Conservation (phyloP, 305 asterid genomes). For the Fraxinus ornus region DNA sequence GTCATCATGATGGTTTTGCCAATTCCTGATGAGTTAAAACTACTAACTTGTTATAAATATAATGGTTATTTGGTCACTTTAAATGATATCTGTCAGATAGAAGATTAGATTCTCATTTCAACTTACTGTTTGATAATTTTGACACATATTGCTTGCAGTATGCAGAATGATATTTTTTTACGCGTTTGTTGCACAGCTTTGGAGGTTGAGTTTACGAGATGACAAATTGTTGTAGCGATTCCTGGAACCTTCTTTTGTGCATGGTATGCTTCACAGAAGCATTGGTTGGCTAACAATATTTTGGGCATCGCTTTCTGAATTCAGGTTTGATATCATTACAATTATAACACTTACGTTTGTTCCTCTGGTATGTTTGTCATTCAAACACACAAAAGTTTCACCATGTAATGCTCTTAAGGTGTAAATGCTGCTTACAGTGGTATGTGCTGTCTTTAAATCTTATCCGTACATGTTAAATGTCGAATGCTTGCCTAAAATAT, state of each 20-base stretch:
- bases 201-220: slow-evolving; percentile 85
- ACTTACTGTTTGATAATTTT: background rate
- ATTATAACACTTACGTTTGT: background rate
- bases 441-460: background rate
- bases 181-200: slow-evolving; percentile 58
- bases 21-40: background rate
- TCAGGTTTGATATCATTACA: slow-evolving; percentile 52
- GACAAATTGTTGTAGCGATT: slow-evolving; percentile 74
- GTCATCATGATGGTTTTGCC: background rate
- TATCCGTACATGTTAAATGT: background rate
- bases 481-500: background rate
- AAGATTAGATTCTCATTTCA: background rate
- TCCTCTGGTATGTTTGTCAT: background rate
- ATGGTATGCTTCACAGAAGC: slow-evolving; percentile 93
- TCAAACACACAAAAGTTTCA: background rate
- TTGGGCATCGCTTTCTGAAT: slow-evolving; percentile 91
- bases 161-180: slow-evolving; percentile 29
- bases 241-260: slow-evolving; percentile 90
- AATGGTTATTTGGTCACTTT: background rate
- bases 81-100: background rate
- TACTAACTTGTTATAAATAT: background rate
- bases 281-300: slow-evolving; percentile 92
- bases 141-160: background rate
- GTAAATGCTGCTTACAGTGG: background rate
- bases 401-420: background rate